Base-by-base conservation (phyloP, 2,329 filamentous ascomycete genomes). In the Monilinia laxa region DNA sequence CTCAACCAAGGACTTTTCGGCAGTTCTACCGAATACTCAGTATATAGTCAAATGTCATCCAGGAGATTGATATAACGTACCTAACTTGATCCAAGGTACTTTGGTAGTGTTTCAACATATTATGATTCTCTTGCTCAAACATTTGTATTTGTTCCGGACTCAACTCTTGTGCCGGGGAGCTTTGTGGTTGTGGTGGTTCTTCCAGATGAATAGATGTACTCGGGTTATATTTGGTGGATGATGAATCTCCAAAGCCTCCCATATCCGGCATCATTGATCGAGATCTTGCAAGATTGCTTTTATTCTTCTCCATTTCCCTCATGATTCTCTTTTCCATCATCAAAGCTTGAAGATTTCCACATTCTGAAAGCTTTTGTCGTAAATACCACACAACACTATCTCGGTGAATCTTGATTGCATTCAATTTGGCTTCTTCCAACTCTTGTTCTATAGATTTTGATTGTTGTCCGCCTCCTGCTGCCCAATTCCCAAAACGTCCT, bases 271-370 rank as follows among this genome's bases (percentile, higher is more conserved):
- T 66, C 49, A 64, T 31, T 23, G 75, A 79, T 63, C 82, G 81
- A 3, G 85, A 83, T 77, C 92, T 93, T 70, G 92, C 90, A 66
- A 97, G 80, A 68, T 94, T 85, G 75, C 91, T 96, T 79, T 92
- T 91, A 75, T 89, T 93, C 85, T 91, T 95, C 80, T 98, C 93
- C 77, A 94, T 84, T 77, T 96, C 92, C 65, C 95, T 83, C 75
- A 88, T 87, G 71, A 98, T 82, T 73, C 95, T 82, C 74, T 91
- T 90, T 80, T 97, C 93, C 84, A 98, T 97, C 92, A 98, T 97
- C 62, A 85, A 85, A 73, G 92, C 88, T 81, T 98, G 94, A 70
- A 90, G 87, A 73, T 87, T 84, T 53, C 90, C 90, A 66, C 90
- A 93, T 71, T 87, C 83, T 79, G 95, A 90, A 70, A 98, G 79